Conservation (phyloP, 2,329 filamentous ascomycete species). For the Bisporella sp. region DNA sequence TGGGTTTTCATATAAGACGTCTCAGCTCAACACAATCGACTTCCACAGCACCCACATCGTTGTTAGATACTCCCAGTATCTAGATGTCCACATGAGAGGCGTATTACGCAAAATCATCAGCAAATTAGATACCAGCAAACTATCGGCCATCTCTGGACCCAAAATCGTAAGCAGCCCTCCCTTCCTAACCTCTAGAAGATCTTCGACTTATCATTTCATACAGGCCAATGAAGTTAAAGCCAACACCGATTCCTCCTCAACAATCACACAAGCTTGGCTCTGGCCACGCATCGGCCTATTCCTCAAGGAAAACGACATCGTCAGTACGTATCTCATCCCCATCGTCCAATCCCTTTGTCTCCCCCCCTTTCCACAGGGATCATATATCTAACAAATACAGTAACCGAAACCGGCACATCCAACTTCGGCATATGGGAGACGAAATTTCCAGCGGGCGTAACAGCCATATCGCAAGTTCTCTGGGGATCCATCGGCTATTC, state of each 20-base stretch:
- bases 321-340: slow-evolving; percentile 30
- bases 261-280: slow-evolving; percentile 65
- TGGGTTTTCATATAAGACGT: slow-evolving; percentile 74
- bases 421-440: slow-evolving; percentile 89
- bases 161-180: slow-evolving; percentile 28
- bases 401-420: slow-evolving; percentile 82
- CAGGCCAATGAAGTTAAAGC: slow-evolving; percentile 39
- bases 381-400: slow-evolving; percentile 17
- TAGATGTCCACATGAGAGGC: slow-evolving; percentile 68
- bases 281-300: slow-evolving; percentile 73
- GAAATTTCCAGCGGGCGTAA: slow-evolving; percentile 70
- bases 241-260: slow-evolving; percentile 31
- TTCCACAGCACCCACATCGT: slow-evolving; percentile 69
- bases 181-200: too few relatives aligned
- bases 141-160: slow-evolving; percentile 49
- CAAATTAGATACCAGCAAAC: slow-evolving; percentile 47
- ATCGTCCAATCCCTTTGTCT: not conserved
- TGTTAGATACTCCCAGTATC: slow-evolving; percentile 74
- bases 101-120: slow-evolving; percentile 66
- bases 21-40: slow-evolving; percentile 71
- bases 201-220: too few relatives aligned
- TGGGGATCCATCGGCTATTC: slow-evolving; percentile 63
- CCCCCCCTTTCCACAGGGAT: not conserved
- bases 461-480: slow-evolving; percentile 71
- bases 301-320: slow-evolving; percentile 64